Conservation (phyloP, 2,329 filamentous ascomycete genomes). For the Talaromyces sp. region DNA sequence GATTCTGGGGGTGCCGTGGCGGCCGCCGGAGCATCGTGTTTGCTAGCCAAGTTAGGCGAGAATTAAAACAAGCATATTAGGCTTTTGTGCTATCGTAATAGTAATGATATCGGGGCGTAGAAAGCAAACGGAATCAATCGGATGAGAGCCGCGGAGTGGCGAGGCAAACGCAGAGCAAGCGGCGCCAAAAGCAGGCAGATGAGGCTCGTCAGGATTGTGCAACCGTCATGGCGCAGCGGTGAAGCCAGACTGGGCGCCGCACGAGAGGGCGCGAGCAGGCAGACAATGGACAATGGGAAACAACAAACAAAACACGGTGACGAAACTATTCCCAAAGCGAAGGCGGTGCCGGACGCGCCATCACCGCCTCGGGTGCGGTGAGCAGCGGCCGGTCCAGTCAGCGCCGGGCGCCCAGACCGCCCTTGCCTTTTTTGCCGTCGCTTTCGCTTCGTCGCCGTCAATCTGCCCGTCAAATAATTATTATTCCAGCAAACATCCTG, state of each 20-base stretch:
- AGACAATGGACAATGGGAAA: not conserved
- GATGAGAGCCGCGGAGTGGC: not conserved
- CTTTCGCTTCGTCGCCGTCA: slow-evolving; percentile 20
- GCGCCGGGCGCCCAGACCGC: slow-evolving; percentile 26
- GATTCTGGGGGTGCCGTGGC: slow-evolving; percentile 76
- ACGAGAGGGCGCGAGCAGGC: no score
- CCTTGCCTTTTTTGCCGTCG: slow-evolving; percentile 33
- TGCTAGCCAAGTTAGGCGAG: slow-evolving; percentile 47
- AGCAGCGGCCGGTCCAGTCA: slow-evolving; percentile 12
- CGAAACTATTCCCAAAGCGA: slow-evolving; percentile 9
- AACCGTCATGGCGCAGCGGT: not conserved
- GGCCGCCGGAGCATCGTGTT: slow-evolving; percentile 70
- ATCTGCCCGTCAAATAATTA: slow-evolving; percentile 14
- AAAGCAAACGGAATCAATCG: not conserved
- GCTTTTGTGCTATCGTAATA: not conserved
- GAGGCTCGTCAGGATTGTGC: not conserved
- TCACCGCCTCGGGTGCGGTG: slow-evolving; percentile 13
- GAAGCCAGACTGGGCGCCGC: not conserved
- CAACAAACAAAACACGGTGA: not conserved
- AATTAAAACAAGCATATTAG: not conserved
- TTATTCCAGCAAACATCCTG: not conserved
- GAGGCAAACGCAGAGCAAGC: not conserved
- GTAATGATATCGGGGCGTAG: not conserved
- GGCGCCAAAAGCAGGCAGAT: not conserved
- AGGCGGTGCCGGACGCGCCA: slow-evolving; percentile 10